Base-by-base conservation (phyloP, 352 stramenopile species). In the Phytophthora capsici region DNA sequence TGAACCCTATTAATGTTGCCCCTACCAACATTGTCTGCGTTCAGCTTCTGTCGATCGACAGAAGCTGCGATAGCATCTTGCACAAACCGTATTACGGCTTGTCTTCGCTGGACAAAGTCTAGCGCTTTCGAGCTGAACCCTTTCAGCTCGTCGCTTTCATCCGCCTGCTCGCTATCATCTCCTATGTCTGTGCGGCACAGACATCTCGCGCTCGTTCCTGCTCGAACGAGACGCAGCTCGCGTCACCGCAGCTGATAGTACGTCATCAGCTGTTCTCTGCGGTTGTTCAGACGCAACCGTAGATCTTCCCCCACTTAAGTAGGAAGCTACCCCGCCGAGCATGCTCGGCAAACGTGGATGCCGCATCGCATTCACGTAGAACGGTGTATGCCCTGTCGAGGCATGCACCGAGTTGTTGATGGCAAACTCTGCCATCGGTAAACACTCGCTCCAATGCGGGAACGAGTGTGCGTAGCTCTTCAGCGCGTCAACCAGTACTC, bases 381-480 rank as follows among this genome's bases (percentile, higher is more conserved):
- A 52, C 45, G 25, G 25, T 40, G 45, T 38, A 37, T 40, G 16
- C 45, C 45, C 45, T 16, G 25, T 52, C 14, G 45, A 52, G 26
- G 45, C 45, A 40, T 52, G 45, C 6, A 52, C 26, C 14, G 23
- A 38, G 26, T 52, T 40, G 45, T 52, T 28, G 14, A 49, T 36
- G 20, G 8, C 43, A 13, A 46, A 46, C 17, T 46, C 40, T 26
- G 14, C n/a, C 37, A 22, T 44, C 37, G 37, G 37, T 14, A 48
- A 48, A 3, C 17, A 49, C 9, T 34, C 43, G 43, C 20, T 49
- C 22, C 43, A 49, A n/a, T 49, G 22, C 8, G 26, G 37, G 46
- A 69, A 69, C 48, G 47, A 59, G 46, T 60, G 47, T 13, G 59
- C 53, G 37, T 68, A 74, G 30, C 66, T 70, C 28, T 61, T 57